phyloP scores from a whole-genome alignment of 2,329 filamentous ascomycete species.

The Blastomyces parvus region DNA sequence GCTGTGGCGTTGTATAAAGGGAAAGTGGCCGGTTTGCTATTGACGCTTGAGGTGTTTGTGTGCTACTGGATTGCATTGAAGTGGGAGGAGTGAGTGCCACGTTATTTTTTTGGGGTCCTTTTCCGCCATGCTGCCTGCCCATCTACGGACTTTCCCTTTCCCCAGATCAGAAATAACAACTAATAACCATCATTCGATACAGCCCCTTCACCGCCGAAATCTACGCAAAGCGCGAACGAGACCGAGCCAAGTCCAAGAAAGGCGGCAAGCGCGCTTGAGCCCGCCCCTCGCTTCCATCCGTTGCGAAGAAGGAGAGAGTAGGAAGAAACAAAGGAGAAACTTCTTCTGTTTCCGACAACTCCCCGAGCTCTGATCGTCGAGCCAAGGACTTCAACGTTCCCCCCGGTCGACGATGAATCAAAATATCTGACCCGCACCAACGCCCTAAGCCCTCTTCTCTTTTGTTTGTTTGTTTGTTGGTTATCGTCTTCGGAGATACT shows the following conservation, averaged over 20 bases:
- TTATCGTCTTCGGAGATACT: too few species aligned
- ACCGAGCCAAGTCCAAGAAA: constrained; percentile 30
- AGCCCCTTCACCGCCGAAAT: constrained; percentile 84
- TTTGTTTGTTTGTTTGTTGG: too few species aligned
- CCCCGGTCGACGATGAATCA: neutral
- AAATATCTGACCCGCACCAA: too few species aligned
- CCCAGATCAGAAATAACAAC: neutral
- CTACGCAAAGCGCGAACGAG: constrained; percentile 61
- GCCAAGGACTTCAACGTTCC: constrained; percentile 1
- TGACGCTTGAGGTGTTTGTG: constrained; percentile 64
- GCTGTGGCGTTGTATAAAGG: constrained; percentile 76
- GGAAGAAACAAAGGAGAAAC: too few species aligned
- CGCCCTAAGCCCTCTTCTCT: too few species aligned
- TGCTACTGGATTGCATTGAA: constrained; percentile 72
- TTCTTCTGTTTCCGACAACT: neutral
- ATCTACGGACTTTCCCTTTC: too few species aligned
- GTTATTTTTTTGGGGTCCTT: too few species aligned
- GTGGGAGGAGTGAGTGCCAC: constrained; percentile 65
- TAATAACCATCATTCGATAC: constrained; percentile 2
- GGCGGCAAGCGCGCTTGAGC: constrained; percentile 31
- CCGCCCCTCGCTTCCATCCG: constrained; percentile 17
- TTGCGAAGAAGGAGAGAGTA: neutral
- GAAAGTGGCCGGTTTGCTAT: constrained; percentile 72
- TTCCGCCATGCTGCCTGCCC: neutral
- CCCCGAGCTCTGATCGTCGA: neutral